phyloP scores from a whole-genome alignment of 2,329 filamentous ascomycete species.

The Cladosporium colombiae region DNA sequence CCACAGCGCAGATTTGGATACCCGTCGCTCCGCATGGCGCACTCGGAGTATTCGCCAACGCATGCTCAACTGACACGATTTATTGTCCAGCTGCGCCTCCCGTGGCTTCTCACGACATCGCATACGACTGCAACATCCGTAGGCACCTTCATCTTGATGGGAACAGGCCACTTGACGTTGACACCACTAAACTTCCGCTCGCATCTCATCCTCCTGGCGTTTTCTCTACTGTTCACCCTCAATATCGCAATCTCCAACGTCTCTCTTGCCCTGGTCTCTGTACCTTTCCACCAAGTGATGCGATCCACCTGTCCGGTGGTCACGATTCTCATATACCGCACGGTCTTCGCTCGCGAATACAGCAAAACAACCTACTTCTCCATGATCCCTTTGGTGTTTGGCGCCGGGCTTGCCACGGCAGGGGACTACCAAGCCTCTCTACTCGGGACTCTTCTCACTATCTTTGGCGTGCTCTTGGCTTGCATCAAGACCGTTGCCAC shows the following conservation, averaged over 20 bases:
- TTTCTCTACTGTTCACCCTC: constrained; percentile 62
- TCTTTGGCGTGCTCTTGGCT: constrained; percentile 42
- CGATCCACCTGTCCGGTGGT: constrained; percentile 63
- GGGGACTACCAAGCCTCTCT: constrained; percentile 65
- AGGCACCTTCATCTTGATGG: constrained; percentile 57
- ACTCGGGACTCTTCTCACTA: constrained; percentile 45
- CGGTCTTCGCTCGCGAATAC: constrained; percentile 58
- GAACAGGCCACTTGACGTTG: constrained; percentile 55
- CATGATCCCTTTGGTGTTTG: constrained; percentile 61
- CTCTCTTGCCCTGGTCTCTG: constrained; percentile 61
- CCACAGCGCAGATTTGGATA: background rate
- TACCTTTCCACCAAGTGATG: constrained; percentile 67
- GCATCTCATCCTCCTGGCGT: constrained; percentile 57
- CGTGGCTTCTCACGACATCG: constrained; percentile 62
- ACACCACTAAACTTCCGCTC: constrained; percentile 56
- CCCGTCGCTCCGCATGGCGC: background rate
- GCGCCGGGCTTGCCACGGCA: constrained; percentile 60
- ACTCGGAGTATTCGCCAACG: background rate
- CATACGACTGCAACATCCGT: constrained; percentile 59
- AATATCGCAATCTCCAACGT: constrained; percentile 67
- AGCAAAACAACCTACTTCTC: constrained; percentile 59
- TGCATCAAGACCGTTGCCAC: constrained; percentile 62
- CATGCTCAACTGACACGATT: background rate
- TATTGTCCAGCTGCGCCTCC: constrained; percentile 55
- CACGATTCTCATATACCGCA: constrained; percentile 62